Evolutionary conservation across 1,284 basidiomycete genomes (phyloP), one percentile per base, ranked within the genome.

Genomic region (Inonotus obliquus): DNA sequence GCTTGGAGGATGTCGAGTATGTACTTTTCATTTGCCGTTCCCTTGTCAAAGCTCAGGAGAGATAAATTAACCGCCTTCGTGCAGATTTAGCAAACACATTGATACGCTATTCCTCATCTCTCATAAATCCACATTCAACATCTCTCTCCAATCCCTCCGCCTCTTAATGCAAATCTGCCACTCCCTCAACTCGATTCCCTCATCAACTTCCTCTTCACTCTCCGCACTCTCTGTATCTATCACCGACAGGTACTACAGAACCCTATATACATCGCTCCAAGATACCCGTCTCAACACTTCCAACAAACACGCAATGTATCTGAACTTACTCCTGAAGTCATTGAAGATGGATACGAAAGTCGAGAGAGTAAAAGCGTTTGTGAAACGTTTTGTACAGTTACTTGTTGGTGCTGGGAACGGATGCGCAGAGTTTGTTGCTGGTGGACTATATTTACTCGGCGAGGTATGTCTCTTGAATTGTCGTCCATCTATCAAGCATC

Each of bases 291-390:
- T 99, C 4, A 81, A 87, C 17, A 81, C 81, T 1, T 94, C 94
- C 17, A 92, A 91, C 32, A 98, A 99, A 73, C 95, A 98, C 73
- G 94, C 96, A 7, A 93, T 99, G 89, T 99, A 98, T 74, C 83
- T 99, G 66, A 99, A 99, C 73, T 77, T 99, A 21, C 75, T 98
- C 21, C 96, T 97, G 84, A 96, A 94, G 71, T 89, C 93, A 17
- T 76, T 98, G 67, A 97, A 97, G 74, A 81, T 81, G 2, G 96
- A 98, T 70, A 73, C 73, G 11, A 85, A 85, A 57, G 66, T 74
- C 0, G 83, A 83, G 62, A 81, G 94, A 19, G 83, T 91, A 9
- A 87, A 87, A 73, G 93, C 94, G 0, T 87, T 98, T 62, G 83
- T 98, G 47, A 87, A 93, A 71, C 80, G 97, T 57, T 86, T 98